Evolutionary conservation across 2,329 filamentous ascomycete species (phyloP).

Genomic region (Penicillium crustosum): DNA sequence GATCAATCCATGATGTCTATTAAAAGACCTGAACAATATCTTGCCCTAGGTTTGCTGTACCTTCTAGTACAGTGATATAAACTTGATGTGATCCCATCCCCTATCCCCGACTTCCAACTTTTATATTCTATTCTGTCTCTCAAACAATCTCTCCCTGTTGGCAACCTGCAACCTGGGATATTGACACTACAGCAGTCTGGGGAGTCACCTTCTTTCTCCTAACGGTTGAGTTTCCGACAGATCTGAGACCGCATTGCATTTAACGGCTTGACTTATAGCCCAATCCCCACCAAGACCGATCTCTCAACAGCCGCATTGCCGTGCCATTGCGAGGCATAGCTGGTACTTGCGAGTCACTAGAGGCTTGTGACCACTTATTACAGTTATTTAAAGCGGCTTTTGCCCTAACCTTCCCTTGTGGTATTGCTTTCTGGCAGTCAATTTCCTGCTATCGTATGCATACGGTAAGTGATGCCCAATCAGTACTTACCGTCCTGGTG

Average conservation of each 20-base stretch:
- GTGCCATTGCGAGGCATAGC: neutral
- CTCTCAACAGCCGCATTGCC: neutral
- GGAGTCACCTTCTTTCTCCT: neutral
- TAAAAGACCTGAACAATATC: neutral
- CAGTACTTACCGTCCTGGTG: conserved; percentile 11
- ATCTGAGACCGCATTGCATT: conserved; percentile 27
- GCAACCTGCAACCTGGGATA: neutral
- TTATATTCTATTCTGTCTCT: conserved; percentile 5
- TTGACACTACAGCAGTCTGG: neutral
- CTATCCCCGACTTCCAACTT: neutral
- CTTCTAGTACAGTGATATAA: neutral
- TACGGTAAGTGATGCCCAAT: conserved; percentile 12
- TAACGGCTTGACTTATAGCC: conserved; percentile 13
- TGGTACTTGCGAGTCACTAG: neutral
- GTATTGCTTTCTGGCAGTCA: neutral
- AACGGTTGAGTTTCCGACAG: neutral
- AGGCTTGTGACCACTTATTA: too few species aligned
- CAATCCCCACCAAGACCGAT: neutral
- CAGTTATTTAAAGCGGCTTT: neutral
- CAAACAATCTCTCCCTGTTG: conserved; percentile 3
- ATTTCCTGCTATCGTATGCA: neutral
- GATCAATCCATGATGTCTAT: neutral
- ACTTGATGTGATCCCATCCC: neutral
- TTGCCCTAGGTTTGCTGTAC: neutral
- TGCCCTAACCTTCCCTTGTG: neutral